A percentile compares a stretch with the other conserved stretches of the same genome.
Evolutionary conservation across 768 basidiomycete species (phyloP).

Genomic region (Neoboletus magnificus): DNA sequence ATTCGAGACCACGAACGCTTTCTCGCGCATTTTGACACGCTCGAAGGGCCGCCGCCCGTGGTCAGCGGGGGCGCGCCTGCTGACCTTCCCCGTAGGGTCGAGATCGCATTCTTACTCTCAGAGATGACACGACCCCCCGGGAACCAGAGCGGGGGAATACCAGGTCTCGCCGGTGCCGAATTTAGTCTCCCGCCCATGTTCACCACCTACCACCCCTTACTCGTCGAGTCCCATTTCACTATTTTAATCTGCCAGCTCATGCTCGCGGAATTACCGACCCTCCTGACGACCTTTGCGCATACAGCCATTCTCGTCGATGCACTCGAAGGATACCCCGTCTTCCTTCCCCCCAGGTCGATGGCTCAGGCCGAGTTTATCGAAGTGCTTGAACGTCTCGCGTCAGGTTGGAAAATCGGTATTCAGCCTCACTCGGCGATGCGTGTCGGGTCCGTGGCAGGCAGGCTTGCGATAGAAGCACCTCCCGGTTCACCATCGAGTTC

Average conservation of each 20-base stretch:
- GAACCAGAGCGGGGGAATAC: conserved; percentile 37
- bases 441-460: conserved; percentile 33
- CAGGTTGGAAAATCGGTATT: conserved; percentile 68
- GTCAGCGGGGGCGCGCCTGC: conserved; percentile 14
- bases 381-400: conserved; percentile 74
- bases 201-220: conserved; percentile 87
- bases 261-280: conserved; percentile 66
- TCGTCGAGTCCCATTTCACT: conserved; percentile 84
- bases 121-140: conserved; percentile 70
- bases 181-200: conserved; percentile 50
- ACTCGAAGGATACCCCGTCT: conserved; percentile 85
- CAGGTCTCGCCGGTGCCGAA: conserved; percentile 39
- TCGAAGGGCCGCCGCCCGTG: conserved; percentile 42
- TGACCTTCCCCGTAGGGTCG: conserved; percentile 51
- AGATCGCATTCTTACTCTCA: conserved; percentile 65
- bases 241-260: conserved; percentile 72
- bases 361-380: conserved; percentile 89
- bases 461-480: conserved; percentile 41
- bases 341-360: conserved; percentile 84
- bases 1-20: conserved; percentile 86
- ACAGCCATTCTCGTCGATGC: conserved; percentile 72
- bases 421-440: conserved; percentile 51
- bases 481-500: conserved; percentile 25
- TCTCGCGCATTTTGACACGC: conserved; percentile 75
- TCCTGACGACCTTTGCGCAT: conserved; percentile 63